Evolutionary conservation across 2,329 filamentous ascomycete genomes (phyloP), one percentile per base, ranked within the genome.

Genomic region (Fusarium brachygibbosum): DNA sequence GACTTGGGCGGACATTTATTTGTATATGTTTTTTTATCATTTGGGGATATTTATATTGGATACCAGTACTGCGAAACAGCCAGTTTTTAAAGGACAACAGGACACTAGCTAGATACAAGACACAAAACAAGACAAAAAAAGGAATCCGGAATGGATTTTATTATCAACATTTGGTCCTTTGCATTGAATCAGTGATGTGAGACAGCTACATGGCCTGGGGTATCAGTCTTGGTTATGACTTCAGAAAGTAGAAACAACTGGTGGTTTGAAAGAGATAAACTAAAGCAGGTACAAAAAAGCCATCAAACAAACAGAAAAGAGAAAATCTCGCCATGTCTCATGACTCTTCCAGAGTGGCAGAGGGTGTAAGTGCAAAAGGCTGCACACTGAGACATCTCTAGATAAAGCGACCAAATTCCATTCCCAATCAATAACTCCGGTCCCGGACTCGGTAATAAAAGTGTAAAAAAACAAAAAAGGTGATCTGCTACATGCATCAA

Each of bases 41-140:
- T 42, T 9, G 9, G 45, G 48, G 59, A 38, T 25, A 41, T 63
- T 28, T 49, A 34, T 41, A 44, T 56, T 38, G 44, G 65, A 68
- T 68, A 68, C 48, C 65, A 68, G 50, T 28, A 64, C 53, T 35
- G 52, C 41, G 31, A 41, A 35, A 54, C 32, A 66, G 60, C 38
- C 61, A 34, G 56, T 51, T 50, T 57, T 34, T 25, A 42, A 25
- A 51, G 66, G 56, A 69, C 23, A 63, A 69, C 66, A 66, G 66
- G 55, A 69, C 62, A 69, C 35, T 56, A 53, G 37, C 28, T 32
- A 68, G 66, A 69, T 69, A 63, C 61, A 69, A 66, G 63, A 67
- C 58, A 69, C 50, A 62, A 66, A 66, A 61, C 48, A 66, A 64
- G 35, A 54, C 55, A 69, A 68, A 50, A 68, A 61, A 59, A 44